phyloP scores from a whole-genome alignment of 2,329 filamentous ascomycete genomes.

The Zymoseptoria brevis region DNA sequence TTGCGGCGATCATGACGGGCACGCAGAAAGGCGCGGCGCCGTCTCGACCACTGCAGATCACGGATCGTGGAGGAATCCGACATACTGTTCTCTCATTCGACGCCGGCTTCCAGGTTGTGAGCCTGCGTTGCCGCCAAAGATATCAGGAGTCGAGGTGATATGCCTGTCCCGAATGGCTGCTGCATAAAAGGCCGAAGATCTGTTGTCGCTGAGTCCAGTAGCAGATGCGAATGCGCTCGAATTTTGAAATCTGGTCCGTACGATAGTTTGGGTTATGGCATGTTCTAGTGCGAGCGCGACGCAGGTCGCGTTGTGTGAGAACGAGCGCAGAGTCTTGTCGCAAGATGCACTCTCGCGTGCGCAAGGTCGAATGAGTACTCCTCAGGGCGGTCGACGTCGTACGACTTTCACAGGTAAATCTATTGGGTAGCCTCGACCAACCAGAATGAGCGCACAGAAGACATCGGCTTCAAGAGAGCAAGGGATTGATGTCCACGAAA shows the following conservation, averaged over 20 bases:
- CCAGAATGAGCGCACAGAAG: background rate
- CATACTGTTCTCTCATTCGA: background rate
- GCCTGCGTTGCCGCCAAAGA: background rate
- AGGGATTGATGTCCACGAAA: background rate
- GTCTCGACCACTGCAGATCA: background rate
- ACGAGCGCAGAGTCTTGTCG: background rate
- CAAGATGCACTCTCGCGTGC: background rate
- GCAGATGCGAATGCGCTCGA: background rate
- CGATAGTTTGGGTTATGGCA: background rate
- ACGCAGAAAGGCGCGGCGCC: background rate
- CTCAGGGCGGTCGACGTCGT: no score
- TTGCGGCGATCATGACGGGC: background rate
- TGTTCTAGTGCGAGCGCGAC: background rate
- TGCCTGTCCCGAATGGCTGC: background rate
- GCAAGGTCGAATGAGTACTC: background rate
- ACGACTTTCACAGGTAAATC: background rate
- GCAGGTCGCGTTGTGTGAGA: background rate
- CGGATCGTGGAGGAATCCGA: background rate
- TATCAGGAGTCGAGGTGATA: background rate
- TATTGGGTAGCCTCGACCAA: background rate
- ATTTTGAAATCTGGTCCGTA: background rate
- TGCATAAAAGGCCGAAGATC: background rate
- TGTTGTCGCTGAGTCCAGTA: background rate
- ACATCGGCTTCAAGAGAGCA: background rate
- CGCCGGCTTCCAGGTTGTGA: background rate